Conservation (phyloP, 768 basidiomycete genomes). For the Sarcomyxa edulis region DNA sequence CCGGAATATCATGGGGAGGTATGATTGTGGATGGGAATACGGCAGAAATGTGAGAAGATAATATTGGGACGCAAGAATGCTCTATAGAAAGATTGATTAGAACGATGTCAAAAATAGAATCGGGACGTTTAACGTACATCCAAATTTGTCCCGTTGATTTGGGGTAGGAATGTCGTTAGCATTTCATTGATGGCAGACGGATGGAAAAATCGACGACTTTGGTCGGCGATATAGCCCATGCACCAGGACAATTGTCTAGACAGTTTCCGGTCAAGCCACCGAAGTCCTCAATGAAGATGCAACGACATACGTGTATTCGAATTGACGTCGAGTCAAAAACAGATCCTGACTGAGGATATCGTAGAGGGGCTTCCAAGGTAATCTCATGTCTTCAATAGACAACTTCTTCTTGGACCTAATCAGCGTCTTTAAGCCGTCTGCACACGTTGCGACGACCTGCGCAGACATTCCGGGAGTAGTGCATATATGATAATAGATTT, state of each 20-base stretch:
- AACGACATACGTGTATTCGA: constrained; percentile 66
- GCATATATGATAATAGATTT: constrained; percentile 74
- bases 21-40: constrained; percentile 77
- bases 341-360: constrained; percentile 66
- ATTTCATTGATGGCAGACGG: constrained; percentile 83
- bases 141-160: constrained; percentile 67
- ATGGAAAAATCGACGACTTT: constrained; percentile 79
- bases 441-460: constrained; percentile 60
- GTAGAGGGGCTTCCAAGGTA: constrained; percentile 80
- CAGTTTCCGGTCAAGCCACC: constrained; percentile 6
- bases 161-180: constrained; percentile 81
- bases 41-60: constrained; percentile 86
- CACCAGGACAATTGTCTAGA: constrained; percentile 69
- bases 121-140: constrained; percentile 44
- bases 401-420: constrained; percentile 70
- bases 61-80: constrained; percentile 75
- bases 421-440: constrained; percentile 55
- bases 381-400: constrained; percentile 69
- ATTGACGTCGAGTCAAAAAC: constrained; percentile 72
- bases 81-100: constrained; percentile 34
- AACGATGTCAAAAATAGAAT: constrained; percentile 5
- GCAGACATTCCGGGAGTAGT: constrained; percentile 73
- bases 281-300: constrained; percentile 1
- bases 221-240: constrained; percentile 67
- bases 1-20: constrained; percentile 78